These are phyloP conservation scores for Aureobasidium zeae DNA, from an alignment of 2,329 filamentous ascomycete genomes.

Conservation along the genomic window DNA sequence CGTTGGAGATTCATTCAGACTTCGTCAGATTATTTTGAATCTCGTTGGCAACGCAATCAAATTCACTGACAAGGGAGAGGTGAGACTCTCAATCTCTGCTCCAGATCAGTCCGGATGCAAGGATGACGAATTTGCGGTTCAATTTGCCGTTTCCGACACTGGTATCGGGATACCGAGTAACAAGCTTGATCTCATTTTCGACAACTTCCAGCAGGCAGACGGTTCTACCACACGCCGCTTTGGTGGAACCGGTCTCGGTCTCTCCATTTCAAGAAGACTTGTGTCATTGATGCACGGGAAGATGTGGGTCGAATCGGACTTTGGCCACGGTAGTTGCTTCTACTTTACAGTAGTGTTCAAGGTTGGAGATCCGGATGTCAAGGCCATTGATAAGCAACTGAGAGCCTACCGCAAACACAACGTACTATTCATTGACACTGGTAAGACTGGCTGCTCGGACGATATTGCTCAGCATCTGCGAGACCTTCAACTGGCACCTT, in stretches of 20 bases:
- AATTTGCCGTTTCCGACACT: slow-evolving; percentile 92
- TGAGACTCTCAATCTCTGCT: slow-evolving; percentile 82
- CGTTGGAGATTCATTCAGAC: slow-evolving; percentile 89
- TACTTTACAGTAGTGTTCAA: slow-evolving; percentile 93
- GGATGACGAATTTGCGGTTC: slow-evolving; percentile 77
- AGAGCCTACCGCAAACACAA: slow-evolving; percentile 87
- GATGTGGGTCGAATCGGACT: slow-evolving; percentile 90
- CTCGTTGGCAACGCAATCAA: slow-evolving; percentile 98
- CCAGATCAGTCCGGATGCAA: slow-evolving; percentile 56
- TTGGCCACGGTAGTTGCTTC: slow-evolving; percentile 85
- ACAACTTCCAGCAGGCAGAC: slow-evolving; percentile 97
- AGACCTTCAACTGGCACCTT: slow-evolving; percentile 67
- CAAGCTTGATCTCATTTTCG: slow-evolving; percentile 94
- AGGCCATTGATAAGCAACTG: slow-evolving; percentile 71
- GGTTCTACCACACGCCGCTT: slow-evolving; percentile 95
- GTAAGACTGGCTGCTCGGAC: slow-evolving; percentile 65
- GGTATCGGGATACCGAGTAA: slow-evolving; percentile 94
- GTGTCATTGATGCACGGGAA: slow-evolving; percentile 95
- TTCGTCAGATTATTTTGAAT: slow-evolving; percentile 94
- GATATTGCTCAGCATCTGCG: slow-evolving; percentile 70
- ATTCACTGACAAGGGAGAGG: slow-evolving; percentile 93
- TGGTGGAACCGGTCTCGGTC: slow-evolving; percentile 82
- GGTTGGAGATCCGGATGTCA: slow-evolving; percentile 68
- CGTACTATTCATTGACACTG: slow-evolving; percentile 90
- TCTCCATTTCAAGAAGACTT: slow-evolving; percentile 90